phyloP scores from a whole-genome alignment of 1,284 basidiomycete species.

The Thelephora terrestris region DNA sequence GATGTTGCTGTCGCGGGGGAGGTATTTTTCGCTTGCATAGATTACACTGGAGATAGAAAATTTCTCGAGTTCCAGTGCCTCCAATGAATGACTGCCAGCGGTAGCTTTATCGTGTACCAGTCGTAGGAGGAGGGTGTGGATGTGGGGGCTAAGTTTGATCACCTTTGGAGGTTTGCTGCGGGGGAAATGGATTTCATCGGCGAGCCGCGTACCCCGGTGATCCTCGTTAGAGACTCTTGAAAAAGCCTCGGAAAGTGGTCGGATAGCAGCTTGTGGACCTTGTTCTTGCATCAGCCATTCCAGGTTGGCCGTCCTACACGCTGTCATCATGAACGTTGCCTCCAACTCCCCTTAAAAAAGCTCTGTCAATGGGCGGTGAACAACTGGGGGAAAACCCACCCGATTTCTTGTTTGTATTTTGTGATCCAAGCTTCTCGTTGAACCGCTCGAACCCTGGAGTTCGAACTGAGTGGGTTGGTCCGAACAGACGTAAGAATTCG shows the following conservation, averaged over 20 bases:
- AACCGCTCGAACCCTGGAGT: constrained; percentile 24
- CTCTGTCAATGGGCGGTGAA: background rate
- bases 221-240: constrained; percentile 3
- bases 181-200: background rate
- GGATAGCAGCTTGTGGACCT: background rate
- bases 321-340: constrained; percentile 10
- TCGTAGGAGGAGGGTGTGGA: background rate
- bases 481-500: constrained; percentile 20
- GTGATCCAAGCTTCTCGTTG: constrained; percentile 23
- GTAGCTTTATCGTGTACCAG: background rate
- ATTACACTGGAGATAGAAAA: background rate
- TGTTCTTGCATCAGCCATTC: constrained; percentile 5
- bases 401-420: constrained; percentile 20
- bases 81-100: background rate
- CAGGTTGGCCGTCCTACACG: constrained; percentile 9
- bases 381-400: background rate
- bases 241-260: constrained; percentile 6
- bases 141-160: too few species aligned
- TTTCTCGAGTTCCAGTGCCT: background rate
- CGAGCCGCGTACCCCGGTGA: constrained; percentile 8
- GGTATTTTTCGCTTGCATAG: background rate
- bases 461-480: constrained; percentile 26
- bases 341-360: constrained; percentile 9
- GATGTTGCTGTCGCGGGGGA: constrained; percentile 5
- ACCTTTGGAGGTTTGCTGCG: background rate